Percentiles rank a stretch among this genome's conserved stretches.
Evolutionary conservation across 768 basidiomycete species (phyloP).

Genomic region (Amanita rimosa): DNA sequence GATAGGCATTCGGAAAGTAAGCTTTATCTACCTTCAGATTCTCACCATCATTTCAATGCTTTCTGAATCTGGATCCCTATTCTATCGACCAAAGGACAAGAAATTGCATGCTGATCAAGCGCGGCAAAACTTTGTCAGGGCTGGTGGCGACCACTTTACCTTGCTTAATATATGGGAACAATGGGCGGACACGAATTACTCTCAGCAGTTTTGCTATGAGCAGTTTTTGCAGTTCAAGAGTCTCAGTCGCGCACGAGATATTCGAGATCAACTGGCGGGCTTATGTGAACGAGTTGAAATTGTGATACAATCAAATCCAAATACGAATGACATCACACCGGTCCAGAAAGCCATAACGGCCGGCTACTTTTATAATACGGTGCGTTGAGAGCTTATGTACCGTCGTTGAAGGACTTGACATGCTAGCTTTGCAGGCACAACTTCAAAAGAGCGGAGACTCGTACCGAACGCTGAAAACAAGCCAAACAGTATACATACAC

Average conservation of each 20-base stretch:
- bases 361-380: constrained; percentile 94
- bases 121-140: constrained; percentile 89
- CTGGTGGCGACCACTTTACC: constrained; percentile 97
- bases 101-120: constrained; percentile 97
- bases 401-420: neutral
- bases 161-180: constrained; percentile 97
- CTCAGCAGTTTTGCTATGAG: constrained; percentile 94
- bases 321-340: constrained; percentile 85
- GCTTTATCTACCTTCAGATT: constrained; percentile 46
- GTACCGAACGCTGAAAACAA: constrained; percentile 92
- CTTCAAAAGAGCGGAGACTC: constrained; percentile 95
- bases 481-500: constrained; percentile 94
- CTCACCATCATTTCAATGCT: constrained; percentile 97
- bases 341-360: constrained; percentile 93
- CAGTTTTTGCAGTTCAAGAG: constrained; percentile 95
- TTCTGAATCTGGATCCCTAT: constrained; percentile 87
- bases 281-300: constrained; percentile 97
- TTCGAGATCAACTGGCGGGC: constrained; percentile 89
- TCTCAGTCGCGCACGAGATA: constrained; percentile 87
- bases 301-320: constrained; percentile 76
- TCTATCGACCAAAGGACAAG: constrained; percentile 98
- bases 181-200: constrained; percentile 97
- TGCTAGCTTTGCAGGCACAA: constrained; percentile 45
- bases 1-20: neutral
- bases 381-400: constrained; percentile 21